Percentiles rank a stretch among this genome's conserved stretches.
phyloP scores from a whole-genome alignment of 1,284 basidiomycete species.

The Pyrrhoderma noxium region DNA sequence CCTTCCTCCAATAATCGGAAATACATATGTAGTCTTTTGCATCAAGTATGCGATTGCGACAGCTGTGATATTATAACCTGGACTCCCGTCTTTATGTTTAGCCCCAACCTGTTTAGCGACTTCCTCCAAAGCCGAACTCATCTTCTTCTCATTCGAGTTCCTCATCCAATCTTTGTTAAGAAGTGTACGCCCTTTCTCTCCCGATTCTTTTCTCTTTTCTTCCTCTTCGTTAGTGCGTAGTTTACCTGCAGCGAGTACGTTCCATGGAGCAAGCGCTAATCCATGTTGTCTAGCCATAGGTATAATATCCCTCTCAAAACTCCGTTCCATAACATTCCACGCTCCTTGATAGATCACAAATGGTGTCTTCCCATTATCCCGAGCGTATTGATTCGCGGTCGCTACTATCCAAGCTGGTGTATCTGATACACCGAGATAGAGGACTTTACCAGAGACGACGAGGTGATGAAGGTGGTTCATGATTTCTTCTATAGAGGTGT shows the following conservation, averaged over 20 bases:
- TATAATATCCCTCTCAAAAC: conserved; percentile 48
- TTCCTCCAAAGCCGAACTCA: conserved; percentile 38
- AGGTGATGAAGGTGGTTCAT: conserved; percentile 44
- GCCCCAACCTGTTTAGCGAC: conserved; percentile 35
- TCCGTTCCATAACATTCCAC: conserved; percentile 43
- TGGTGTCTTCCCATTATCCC: conserved; percentile 39
- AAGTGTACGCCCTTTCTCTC: conserved; percentile 35
- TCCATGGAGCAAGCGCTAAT: conserved; percentile 45
- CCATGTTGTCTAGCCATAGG: conserved; percentile 46
- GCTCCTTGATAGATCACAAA: conserved; percentile 48
- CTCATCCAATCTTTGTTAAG: conserved; percentile 33
- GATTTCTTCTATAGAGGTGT: conserved; percentile 39
- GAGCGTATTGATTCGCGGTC: conserved; percentile 36
- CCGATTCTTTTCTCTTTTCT: conserved; percentile 32
- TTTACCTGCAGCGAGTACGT: conserved; percentile 41
- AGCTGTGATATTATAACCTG: conserved; percentile 20
- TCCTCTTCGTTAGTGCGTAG: conserved; percentile 44
- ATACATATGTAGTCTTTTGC: conserved; percentile 42
- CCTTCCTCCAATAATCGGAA: conserved; percentile 33
- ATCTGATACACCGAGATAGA: conserved; percentile 40
- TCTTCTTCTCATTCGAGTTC: conserved; percentile 32
- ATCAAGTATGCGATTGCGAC: conserved; percentile 43
- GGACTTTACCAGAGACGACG: conserved; percentile 36
- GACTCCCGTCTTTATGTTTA: no score
- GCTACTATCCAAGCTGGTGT: conserved; percentile 39